Base-by-base conservation (phyloP, 2,329 filamentous ascomycete species). In the Dothistroma pini region DNA sequence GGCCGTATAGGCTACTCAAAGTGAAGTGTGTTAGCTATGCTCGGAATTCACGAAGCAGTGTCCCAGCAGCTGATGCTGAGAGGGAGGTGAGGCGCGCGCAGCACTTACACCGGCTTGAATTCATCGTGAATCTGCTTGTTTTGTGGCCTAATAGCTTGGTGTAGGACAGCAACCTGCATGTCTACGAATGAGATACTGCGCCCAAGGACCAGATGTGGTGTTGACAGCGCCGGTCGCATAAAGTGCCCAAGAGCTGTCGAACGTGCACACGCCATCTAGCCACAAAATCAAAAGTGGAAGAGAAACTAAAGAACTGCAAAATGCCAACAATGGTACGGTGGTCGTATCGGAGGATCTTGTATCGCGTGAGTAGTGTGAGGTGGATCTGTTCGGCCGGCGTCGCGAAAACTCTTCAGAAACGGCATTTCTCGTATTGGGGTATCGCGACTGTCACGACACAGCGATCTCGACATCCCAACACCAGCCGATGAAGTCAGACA, bases 61-160 rank as follows among this genome's bases (percentile, higher is more conserved):
- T n/a, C n/a, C n/a, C n/a, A n/a, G n/a, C n/a, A n/a, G n/a, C n/a
- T n/a, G n/a, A n/a, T n/a, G n/a, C n/a, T n/a, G n/a, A n/a, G n/a
- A n/a, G n/a, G n/a, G n/a, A n/a, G n/a, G n/a, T n/a, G n/a, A n/a
- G n/a, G n/a, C n/a, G n/a, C n/a, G n/a, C n/a, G n/a, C n/a, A n/a
- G n/a, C n/a, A n/a, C n/a, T n/a, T n/a, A n/a, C n/a, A n/a, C n/a
- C n/a, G n/a, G n/a, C n/a, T n/a, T n/a, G n/a, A n/a, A n/a, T n/a
- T n/a, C n/a, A n/a, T n/a, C n/a, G n/a, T n/a, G n/a, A n/a, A n/a
- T n/a, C n/a, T n/a, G n/a, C n/a, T n/a, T n/a, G n/a, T n/a, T n/a
- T n/a, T n/a, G 80, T 4, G 79, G 77, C 1, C 80, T 75, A 51
- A 81, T 73, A 4, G 74, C 78, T 67, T 83, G 80, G 57, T 79